phyloP scores from a whole-genome alignment of 2,329 filamentous ascomycete genomes.

The Fusarium siculi region DNA sequence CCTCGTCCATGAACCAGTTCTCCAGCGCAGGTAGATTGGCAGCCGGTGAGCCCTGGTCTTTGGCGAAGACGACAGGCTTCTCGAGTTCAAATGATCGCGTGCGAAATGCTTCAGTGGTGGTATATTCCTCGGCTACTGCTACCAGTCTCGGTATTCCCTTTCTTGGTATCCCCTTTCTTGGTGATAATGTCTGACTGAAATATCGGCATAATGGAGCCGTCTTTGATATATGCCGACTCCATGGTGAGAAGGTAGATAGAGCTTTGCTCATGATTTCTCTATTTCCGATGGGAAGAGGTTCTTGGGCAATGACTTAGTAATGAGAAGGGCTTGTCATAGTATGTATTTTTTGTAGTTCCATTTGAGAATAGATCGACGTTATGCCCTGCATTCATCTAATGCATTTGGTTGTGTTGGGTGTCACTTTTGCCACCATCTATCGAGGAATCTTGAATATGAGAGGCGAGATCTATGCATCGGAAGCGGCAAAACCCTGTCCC shows the following conservation, averaged over 20 bases:
- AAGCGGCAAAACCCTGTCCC: slow-evolving; percentile 42
- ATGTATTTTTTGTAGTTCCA: background rate
- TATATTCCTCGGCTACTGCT: slow-evolving; percentile 6
- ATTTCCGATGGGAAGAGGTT: background rate
- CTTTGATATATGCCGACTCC: slow-evolving; percentile 31
- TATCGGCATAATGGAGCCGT: background rate
- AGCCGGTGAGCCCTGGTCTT: slow-evolving; percentile 51
- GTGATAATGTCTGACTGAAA: background rate
- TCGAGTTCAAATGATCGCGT: slow-evolving; percentile 62
- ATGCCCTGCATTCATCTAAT: slow-evolving; percentile 12
- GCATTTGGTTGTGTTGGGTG: background rate
- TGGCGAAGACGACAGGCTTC: slow-evolving; percentile 61
- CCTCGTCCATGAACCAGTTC: slow-evolving; percentile 66
- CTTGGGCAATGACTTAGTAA: background rate
- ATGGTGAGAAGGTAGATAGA: slow-evolving; percentile 9
- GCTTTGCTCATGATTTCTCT: slow-evolving; percentile 23
- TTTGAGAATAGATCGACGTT: slow-evolving; percentile 14
- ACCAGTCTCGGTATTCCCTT: background rate
- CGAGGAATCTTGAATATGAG: background rate
- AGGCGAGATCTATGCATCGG: slow-evolving; percentile 16
- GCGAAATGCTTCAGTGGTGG: slow-evolving; percentile 60
- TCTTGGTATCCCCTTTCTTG: background rate
- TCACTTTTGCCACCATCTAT: background rate
- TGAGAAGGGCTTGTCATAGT: background rate
- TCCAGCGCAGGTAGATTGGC: slow-evolving; percentile 60